phyloP scores from a whole-genome alignment of 225 moss, liverwort and hornwort species.

The Sphagnum tenellum region DNA sequence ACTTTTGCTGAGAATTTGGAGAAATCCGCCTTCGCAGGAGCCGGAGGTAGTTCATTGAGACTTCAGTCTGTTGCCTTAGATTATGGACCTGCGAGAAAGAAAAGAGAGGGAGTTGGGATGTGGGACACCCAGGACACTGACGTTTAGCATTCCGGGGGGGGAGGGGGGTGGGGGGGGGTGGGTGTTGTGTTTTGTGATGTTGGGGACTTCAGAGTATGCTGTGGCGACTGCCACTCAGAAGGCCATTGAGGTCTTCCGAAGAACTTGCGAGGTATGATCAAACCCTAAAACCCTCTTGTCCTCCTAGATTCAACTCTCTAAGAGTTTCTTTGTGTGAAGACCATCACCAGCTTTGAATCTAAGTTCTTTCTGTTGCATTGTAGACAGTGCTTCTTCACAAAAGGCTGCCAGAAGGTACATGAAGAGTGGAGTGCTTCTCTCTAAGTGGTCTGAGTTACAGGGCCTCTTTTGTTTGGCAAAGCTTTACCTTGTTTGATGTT shows the following conservation, averaged over 20 bases:
- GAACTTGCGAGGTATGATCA: constrained; percentile 23
- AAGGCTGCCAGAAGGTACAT: no score
- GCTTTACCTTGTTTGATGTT: neutral
- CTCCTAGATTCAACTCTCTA: neutral
- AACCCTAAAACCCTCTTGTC: neutral
- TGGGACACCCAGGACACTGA: no score
- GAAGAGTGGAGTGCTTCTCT: no score
- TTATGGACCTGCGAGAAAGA: neutral
- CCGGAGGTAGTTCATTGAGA: constrained; percentile 53
- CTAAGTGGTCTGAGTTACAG: no score
- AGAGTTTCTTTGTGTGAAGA: neutral
- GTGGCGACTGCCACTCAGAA: constrained; percentile 83
- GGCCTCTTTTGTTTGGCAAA: neutral
- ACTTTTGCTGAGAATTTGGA: constrained; percentile 89
- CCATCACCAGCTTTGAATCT: neutral
- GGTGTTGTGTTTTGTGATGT: neutral
- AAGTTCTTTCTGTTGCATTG: no score
- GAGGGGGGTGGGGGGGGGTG: neutral
- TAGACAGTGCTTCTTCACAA: no score
- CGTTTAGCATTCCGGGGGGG: neutral
- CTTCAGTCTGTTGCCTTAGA: no score
- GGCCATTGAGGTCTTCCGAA: constrained; percentile 64
- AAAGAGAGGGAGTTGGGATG: neutral
- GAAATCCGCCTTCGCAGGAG: constrained; percentile 60
- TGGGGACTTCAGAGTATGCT: constrained; percentile 56